Conservation (phyloP, 148 eudicot genomes). For the Vaccinium darrowii region DNA sequence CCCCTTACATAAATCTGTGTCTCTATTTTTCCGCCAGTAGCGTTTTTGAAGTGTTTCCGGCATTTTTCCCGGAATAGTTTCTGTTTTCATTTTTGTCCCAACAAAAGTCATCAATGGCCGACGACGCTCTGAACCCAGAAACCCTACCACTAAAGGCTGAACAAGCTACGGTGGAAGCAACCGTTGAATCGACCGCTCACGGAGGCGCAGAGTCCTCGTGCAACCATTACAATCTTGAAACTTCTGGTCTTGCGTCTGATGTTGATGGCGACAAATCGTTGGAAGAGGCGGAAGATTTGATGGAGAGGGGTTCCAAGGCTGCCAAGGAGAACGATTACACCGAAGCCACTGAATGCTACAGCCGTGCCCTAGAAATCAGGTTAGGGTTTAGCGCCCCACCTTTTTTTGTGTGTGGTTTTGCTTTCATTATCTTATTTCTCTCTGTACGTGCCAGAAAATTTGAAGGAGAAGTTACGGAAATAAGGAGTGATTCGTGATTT, state of each 20-base stretch:
- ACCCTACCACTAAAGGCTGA: constrained; percentile 20
- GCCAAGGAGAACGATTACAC: constrained; percentile 56
- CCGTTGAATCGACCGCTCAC: constrained; percentile 34
- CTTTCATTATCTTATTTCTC: not conserved
- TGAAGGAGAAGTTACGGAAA: not conserved
- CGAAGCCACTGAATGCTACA: constrained; percentile 77
- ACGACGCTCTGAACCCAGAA: constrained; percentile 25
- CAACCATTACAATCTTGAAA: constrained; percentile 33
- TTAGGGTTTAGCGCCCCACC: constrained; percentile 13
- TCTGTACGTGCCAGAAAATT: not conserved
- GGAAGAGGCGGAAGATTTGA: constrained; percentile 60
- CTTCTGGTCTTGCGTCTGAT: constrained; percentile 30
- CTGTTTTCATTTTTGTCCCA: not conserved
- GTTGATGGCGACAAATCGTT: constrained; percentile 46
- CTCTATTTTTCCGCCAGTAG: constrained; percentile 16
- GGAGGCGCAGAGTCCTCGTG: constrained; percentile 53
- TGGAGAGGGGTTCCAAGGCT: constrained; percentile 53
- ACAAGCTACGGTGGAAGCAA: constrained; percentile 42
- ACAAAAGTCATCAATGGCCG: constrained; percentile 27
- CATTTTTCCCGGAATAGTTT: not conserved
- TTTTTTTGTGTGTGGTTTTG: not conserved
- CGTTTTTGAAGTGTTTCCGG: constrained; percentile 11
- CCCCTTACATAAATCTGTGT: not conserved
- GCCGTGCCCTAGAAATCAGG: constrained; percentile 99
- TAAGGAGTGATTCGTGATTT: not conserved